These are phyloP conservation scores for Claviceps paspali DNA, from an alignment of 2,329 filamentous ascomycete genomes.

Conservation along the genomic window DNA sequence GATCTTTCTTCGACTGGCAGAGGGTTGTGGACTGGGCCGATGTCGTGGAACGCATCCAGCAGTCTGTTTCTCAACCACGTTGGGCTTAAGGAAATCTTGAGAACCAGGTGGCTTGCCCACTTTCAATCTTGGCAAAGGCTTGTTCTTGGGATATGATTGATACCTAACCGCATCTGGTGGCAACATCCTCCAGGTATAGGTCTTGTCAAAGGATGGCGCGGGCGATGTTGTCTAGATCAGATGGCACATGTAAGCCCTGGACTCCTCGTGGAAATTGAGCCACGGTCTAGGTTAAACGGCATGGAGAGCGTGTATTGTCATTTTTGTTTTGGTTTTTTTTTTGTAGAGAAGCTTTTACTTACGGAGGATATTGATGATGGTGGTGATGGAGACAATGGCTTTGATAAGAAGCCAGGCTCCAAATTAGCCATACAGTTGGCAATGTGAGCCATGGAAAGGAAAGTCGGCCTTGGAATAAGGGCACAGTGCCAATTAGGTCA, in stretches of 20 bases:
- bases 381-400: constrained; percentile 29
- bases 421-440: constrained; percentile 39
- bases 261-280: too few relatives aligned
- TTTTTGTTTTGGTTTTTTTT: not conserved
- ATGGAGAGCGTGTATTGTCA: not conserved
- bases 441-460: constrained; percentile 42
- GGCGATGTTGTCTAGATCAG: constrained; percentile 3
- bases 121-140: constrained; percentile 25
- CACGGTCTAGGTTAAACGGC: too few relatives aligned
- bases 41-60: constrained; percentile 13
- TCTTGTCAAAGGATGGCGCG: constrained; percentile 23
- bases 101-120: constrained; percentile 31
- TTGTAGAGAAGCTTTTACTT: constrained; percentile 9
- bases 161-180: constrained; percentile 41
- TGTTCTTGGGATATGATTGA: constrained; percentile 43
- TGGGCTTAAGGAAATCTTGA: constrained; percentile 33
- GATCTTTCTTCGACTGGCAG: constrained; percentile 44
- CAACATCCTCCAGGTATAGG: constrained; percentile 43
- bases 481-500: too few relatives aligned
- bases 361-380: constrained; percentile 30
- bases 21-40: constrained; percentile 23
- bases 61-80: constrained; percentile 22
- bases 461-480: too few relatives aligned
- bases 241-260: constrained; percentile 4
- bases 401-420: constrained; percentile 36